Conservation (phyloP, 2,329 filamentous ascomycete species). For the Aspergillus sclerotialis region DNA sequence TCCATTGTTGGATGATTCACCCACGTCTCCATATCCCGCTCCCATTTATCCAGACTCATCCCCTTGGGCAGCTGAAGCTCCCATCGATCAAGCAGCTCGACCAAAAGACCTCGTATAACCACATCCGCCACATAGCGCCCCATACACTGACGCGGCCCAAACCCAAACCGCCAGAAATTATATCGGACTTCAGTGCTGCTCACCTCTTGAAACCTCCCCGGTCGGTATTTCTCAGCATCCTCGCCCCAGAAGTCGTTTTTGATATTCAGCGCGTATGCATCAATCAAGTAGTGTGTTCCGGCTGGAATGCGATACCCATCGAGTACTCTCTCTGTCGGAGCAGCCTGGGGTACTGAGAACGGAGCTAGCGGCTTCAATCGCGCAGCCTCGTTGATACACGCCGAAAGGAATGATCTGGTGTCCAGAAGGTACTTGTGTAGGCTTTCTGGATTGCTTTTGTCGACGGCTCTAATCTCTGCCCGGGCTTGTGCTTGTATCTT, state of each 20-base stretch:
- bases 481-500: slow-evolving; percentile 23
- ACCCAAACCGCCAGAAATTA: slow-evolving; percentile 40
- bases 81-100: slow-evolving; percentile 6
- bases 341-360: slow-evolving; percentile 37
- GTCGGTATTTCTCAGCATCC: slow-evolving; percentile 29
- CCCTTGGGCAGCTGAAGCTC: too few relatives aligned
- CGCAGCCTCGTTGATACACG: slow-evolving; percentile 34
- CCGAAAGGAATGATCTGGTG: slow-evolving; percentile 19
- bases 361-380: slow-evolving; percentile 34
- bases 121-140: slow-evolving; percentile 37
- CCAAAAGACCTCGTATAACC: slow-evolving; percentile 19
- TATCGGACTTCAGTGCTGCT: slow-evolving; percentile 20
- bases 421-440: slow-evolving; percentile 18
- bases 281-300: slow-evolving; percentile 36
- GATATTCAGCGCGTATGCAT: slow-evolving; percentile 39
- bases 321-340: slow-evolving; percentile 27
- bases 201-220: slow-evolving; percentile 15
- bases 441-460: slow-evolving; percentile 11
- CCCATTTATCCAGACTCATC: too few relatives aligned
- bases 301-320: slow-evolving; percentile 31
- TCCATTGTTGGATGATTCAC: too few relatives aligned
- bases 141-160: slow-evolving; percentile 39
- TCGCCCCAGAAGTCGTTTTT: slow-evolving; percentile 32
- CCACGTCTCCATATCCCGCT: too few relatives aligned
- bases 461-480: not conserved